A percentile compares a stretch with the other conserved stretches of the same genome.
phyloP scores from a whole-genome alignment of 805 yeast species.

The Saturnispora ahearnii region DNA sequence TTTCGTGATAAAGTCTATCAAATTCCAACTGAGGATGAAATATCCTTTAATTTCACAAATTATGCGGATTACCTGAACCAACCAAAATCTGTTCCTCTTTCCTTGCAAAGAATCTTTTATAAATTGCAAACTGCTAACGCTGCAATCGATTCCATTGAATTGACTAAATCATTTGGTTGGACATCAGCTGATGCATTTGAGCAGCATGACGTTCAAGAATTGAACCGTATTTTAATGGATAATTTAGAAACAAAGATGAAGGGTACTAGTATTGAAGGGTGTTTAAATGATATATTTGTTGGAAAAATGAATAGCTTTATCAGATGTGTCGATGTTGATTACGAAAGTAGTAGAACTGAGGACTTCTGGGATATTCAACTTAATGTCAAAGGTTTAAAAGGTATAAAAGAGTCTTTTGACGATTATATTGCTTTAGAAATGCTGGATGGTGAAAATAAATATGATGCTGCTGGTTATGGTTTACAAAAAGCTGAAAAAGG shows the following conservation, averaged over 20 bases:
- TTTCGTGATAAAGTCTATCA: constrained; percentile 82
- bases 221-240: constrained; percentile 93
- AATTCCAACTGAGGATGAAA: constrained; percentile 68
- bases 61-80: constrained; percentile 27
- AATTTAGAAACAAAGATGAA: constrained; percentile 85
- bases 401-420: constrained; percentile 66
- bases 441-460: constrained; percentile 90
- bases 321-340: constrained; percentile 86
- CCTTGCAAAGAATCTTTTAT: constrained; percentile 83
- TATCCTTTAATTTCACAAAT: constrained; percentile 26
- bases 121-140: constrained; percentile 61
- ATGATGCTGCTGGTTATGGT: constrained; percentile 83
- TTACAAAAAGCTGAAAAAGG: constrained; percentile 96
- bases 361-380: constrained; percentile 98
- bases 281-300: constrained; percentile 75
- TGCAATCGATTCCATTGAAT: constrained; percentile 76
- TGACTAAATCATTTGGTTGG: constrained; percentile 96
- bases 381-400: constrained; percentile 76
- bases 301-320: constrained; percentile 95
- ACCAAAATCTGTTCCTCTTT: constrained; percentile 57
- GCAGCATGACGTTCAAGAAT: constrained; percentile 96
- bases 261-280: constrained; percentile 70
- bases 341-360: constrained; percentile 84
- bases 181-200: constrained; percentile 90
- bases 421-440: constrained; percentile 85